Percentiles rank a stretch among this genome's conserved stretches.
Conservation (phyloP, 306 rosid species). For the Heteromeles arbutifolia region DNA sequence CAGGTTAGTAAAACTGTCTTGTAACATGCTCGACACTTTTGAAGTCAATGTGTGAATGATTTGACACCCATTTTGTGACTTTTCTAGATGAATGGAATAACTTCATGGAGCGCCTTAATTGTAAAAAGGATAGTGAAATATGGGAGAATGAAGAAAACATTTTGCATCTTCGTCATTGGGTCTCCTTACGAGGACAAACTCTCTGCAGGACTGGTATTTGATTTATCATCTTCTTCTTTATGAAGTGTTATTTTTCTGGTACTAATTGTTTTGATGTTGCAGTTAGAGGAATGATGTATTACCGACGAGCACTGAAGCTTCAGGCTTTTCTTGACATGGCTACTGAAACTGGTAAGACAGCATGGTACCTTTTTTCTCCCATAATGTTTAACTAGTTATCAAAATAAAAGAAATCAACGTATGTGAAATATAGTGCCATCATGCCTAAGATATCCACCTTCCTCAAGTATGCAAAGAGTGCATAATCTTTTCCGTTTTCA, state of each 20-base stretch:
- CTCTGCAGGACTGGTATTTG: conserved; percentile 81
- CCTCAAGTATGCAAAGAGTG: conserved; percentile 18
- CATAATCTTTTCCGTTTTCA: background rate
- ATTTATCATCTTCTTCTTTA: conserved; percentile 8
- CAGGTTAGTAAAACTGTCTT: conserved; percentile 51
- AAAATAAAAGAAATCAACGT: background rate
- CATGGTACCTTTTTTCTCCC: conserved; percentile 7
- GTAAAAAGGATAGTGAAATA: conserved; percentile 74
- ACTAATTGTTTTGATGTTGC: conserved; percentile 25
- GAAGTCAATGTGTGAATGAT: conserved; percentile 4
- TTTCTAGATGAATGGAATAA: conserved; percentile 90
- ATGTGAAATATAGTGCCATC: conserved; percentile 8
- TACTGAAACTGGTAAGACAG: conserved; percentile 56
- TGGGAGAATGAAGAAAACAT: conserved; percentile 85
- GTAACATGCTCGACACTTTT: conserved; percentile 15
- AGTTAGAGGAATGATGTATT: conserved; percentile 99
- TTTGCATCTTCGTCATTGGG: conserved; percentile 96
- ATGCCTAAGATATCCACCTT: background rate
- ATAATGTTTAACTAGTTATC: background rate
- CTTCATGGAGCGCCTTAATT: conserved; percentile 85
- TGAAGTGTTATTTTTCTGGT: conserved; percentile 15
- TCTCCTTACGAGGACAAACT: conserved; percentile 92
- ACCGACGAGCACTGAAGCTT: conserved; percentile 89
- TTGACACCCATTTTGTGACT: conserved; percentile 11
- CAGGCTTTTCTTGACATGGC: conserved; percentile 99